Base-by-base conservation (phyloP, 345 rosid species). In the Euclidium syriacum region DNA sequence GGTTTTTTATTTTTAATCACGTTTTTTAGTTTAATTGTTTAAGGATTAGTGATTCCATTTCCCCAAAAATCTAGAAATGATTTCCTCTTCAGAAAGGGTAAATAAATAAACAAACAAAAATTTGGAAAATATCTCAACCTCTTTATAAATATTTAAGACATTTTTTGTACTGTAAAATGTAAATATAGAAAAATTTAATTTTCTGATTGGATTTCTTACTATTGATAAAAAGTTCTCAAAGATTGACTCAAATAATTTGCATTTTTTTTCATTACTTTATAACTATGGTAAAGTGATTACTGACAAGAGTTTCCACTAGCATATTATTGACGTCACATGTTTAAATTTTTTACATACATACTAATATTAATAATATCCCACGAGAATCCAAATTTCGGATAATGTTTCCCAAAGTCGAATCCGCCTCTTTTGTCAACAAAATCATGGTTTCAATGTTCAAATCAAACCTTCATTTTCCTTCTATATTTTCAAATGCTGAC, bases 401-500 rank as follows among this genome's bases (percentile, higher is more conserved):
- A n/a, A 4, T 19, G 23, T 39, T 63, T 51, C 24, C 24, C 23
- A 22, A 41, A 52, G 10, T 23, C 3, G 19, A 6, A 33, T 11
- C 20, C 19, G 52, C 20, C 20, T 42, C 0, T 41, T 29, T 6
- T 41, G 41, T 23, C 47, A 65, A 43, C 35, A 52, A 27, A 3
- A 50, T 63, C 30, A n/a, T 63, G 10, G 47, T 62, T 49, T 35
- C 6, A 36, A 10, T 61, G 12, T 62, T 36, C 44, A 61, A 33
- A 24, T 36, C 44, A 61, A 33, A 24, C 17, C 17, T n/a, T 57
- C 24, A 15, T 39, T 39, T 25, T 11, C 24, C 11, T 56, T 56
- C 16, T 24, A 38, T 56, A 38, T n/a, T 23, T 24, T 24, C 7
- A 33, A 52, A 30, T 4, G 4, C 12, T 52, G 10, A 32, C 4